Evolutionary conservation across 2,329 filamentous ascomycete species (phyloP).

Genomic region (Acephala macrosclerotiorum): DNA sequence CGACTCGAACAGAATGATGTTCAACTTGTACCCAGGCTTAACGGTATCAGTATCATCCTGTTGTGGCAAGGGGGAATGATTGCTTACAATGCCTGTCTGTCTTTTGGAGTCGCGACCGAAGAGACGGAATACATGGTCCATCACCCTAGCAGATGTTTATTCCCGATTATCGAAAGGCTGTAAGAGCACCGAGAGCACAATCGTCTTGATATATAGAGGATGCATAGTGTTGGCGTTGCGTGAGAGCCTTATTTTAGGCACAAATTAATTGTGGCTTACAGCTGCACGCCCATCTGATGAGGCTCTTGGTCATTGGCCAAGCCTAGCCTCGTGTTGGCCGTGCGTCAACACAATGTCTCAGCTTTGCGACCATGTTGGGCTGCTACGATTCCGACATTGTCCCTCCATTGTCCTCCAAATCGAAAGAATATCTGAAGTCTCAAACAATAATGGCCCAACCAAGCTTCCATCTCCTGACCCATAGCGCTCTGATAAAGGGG

Average conservation of each 20-base stretch:
- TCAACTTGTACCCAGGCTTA: background rate
- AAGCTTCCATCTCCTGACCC: no score
- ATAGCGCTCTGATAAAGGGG: no score
- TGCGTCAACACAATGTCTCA: no score
- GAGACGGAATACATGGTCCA: background rate
- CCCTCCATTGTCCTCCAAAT: no score
- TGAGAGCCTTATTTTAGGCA: background rate
- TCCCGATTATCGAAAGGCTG: slow-evolving; percentile 1
- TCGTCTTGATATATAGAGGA: background rate
- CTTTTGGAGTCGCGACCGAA: slow-evolving; percentile 3
- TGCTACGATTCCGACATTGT: no score
- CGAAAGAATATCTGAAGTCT: no score
- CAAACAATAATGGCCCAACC: no score
- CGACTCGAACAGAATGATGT: background rate
- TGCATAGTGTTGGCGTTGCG: background rate
- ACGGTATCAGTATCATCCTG: background rate
- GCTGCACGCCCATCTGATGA: background rate
- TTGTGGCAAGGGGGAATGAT: background rate
- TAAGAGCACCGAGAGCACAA: background rate
- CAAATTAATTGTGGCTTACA: background rate
- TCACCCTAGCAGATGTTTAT: slow-evolving; percentile 1
- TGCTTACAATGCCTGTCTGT: slow-evolving; percentile 3
- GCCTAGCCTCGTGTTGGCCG: no score
- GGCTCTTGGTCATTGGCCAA: no score
- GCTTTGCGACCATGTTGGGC: no score